These are phyloP conservation scores for Seiridium unicorne DNA, from an alignment of 2,329 filamentous ascomycete species.

Conservation along the genomic window DNA sequence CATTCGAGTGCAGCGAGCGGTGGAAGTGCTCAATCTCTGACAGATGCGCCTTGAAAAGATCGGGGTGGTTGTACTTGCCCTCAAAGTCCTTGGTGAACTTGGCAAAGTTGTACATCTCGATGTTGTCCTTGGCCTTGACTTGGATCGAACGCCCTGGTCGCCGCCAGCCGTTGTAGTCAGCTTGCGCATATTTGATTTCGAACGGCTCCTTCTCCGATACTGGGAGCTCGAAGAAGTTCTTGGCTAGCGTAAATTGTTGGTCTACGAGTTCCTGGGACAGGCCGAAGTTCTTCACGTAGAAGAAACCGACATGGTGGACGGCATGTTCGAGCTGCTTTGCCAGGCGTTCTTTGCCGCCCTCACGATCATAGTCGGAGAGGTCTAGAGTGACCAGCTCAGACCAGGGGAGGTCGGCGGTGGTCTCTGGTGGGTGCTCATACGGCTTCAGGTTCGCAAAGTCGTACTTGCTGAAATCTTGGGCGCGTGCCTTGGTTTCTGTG, in stretches of 20 bases:
- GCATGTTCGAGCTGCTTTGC: not conserved
- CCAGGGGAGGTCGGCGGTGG: not conserved
- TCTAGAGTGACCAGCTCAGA: slow-evolving; percentile 1
- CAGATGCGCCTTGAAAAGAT: slow-evolving; percentile 35
- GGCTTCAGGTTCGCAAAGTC: not conserved
- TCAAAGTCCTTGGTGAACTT: slow-evolving; percentile 44
- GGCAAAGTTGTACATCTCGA: slow-evolving; percentile 53
- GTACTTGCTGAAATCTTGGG: not conserved
- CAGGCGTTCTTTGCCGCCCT: not conserved
- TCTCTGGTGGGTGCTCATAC: slow-evolving; percentile 1
- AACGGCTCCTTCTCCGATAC: slow-evolving; percentile 44
- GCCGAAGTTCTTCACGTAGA: slow-evolving; percentile 3
- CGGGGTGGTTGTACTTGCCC: slow-evolving; percentile 30
- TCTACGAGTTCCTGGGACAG: not conserved
- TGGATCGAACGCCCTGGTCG: not conserved
- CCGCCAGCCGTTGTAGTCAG: slow-evolving; percentile 5
- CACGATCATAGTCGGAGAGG: not conserved
- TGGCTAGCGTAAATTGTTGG: slow-evolving; percentile 4
- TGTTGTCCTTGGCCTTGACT: slow-evolving; percentile 39
- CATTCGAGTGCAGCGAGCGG: slow-evolving; percentile 28
- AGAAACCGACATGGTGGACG: slow-evolving; percentile 3
- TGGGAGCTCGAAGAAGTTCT: slow-evolving; percentile 46
- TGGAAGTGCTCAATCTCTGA: slow-evolving; percentile 47
- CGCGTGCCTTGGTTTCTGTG: not conserved
- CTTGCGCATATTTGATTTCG: not conserved